Conservation (phyloP, 2,329 filamentous ascomycete genomes). For the Pyrenophora tritici-repentis region DNA sequence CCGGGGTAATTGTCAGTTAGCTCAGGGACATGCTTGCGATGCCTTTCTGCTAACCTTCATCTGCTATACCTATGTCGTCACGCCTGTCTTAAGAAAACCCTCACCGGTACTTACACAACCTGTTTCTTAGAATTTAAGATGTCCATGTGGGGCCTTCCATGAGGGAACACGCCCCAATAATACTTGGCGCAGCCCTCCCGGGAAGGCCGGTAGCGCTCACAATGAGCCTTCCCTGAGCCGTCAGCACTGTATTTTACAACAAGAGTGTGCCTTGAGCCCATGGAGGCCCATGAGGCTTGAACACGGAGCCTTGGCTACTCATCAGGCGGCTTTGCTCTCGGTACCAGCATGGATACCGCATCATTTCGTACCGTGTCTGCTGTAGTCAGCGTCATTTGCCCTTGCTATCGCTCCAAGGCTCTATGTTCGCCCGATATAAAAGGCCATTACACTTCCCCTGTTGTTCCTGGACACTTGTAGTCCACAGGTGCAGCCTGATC, state of each 20-base stretch:
- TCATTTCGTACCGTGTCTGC: background rate
- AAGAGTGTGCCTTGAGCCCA: background rate
- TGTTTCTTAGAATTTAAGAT: background rate
- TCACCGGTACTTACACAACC: background rate
- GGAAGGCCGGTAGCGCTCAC: slow-evolving; percentile 1
- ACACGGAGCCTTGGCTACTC: slow-evolving; percentile 4
- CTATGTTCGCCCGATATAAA: too few relatives aligned
- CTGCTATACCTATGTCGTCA: background rate
- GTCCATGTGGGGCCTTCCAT: background rate
- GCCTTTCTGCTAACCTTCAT: background rate
- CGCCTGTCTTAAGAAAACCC: background rate
- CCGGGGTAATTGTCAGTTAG: too few relatives aligned
- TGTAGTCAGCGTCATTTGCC: background rate
- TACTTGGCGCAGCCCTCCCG: background rate
- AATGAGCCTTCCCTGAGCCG: background rate
- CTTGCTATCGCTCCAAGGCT: background rate
- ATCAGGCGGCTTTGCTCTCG: background rate
- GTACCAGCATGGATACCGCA: background rate
- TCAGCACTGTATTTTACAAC: background rate
- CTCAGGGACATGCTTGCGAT: background rate
- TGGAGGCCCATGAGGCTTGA: slow-evolving; percentile 1
- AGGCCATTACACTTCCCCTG: background rate
- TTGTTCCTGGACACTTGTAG: background rate
- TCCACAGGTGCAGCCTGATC: background rate
- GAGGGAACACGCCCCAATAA: background rate